Conservation (phyloP, 257 asterid genomes). For the Fraxinus cuspidata region DNA sequence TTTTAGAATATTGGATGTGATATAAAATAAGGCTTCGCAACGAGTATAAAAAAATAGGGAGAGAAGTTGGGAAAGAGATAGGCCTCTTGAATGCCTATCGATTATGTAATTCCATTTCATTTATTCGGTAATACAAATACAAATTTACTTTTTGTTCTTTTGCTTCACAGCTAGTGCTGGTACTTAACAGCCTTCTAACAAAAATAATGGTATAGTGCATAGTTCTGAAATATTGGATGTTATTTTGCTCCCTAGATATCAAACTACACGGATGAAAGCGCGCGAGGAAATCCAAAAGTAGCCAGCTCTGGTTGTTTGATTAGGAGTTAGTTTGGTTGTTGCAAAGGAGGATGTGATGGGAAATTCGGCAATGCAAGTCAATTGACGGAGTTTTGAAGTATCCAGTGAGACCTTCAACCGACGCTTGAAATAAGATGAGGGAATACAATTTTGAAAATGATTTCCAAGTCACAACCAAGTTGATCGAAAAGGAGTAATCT, state of each 20-base stretch:
- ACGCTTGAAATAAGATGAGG: not conserved
- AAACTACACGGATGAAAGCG: not conserved
- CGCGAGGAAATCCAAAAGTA: not conserved
- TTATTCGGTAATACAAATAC: no score
- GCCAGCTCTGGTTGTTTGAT: not conserved
- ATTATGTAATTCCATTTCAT: no score
- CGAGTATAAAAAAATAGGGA: no score
- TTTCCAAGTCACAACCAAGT: not conserved
- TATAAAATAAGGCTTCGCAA: no score
- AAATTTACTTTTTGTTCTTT: no score
- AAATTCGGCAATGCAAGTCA: not conserved
- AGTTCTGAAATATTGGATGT: not conserved
- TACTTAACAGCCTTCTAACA: no score
- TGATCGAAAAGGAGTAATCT: not conserved
- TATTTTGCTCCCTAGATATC: not conserved
- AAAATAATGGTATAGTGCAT: not conserved
- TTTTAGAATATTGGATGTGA: no score
- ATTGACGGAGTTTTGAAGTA: not conserved
- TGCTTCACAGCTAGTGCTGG: no score
- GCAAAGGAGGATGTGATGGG: not conserved
- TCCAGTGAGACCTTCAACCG: not conserved
- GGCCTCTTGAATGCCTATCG: no score
- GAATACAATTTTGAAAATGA: not conserved
- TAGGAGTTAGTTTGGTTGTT: not conserved
- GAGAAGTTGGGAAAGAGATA: no score